phyloP scores from a whole-genome alignment of 306 rosid species.

The Cicer bijugum region DNA sequence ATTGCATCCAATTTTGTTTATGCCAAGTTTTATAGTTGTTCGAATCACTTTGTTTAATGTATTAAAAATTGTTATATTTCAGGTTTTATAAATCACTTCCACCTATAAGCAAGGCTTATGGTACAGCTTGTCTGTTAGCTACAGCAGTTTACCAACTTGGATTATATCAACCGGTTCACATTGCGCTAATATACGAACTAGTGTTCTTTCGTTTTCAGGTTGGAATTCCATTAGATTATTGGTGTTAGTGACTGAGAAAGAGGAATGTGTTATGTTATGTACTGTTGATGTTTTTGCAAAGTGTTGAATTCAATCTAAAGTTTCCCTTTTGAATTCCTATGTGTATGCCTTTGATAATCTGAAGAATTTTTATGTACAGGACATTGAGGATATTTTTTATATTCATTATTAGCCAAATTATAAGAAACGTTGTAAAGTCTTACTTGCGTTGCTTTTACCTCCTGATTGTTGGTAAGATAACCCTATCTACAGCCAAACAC shows the following conservation, averaged over 20 bases:
- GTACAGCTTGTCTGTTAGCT: conserved; percentile 71
- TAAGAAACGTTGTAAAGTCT: neutral
- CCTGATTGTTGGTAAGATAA: neutral
- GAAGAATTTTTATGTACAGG: neutral
- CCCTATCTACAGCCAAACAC: conserved; percentile 1
- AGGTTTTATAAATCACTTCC: conserved; percentile 89
- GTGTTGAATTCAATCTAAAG: conserved; percentile 12
- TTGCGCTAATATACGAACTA: conserved; percentile 53
- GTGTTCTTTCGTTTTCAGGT: conserved; percentile 79
- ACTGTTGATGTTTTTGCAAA: conserved; percentile 3
- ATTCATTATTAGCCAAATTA: neutral
- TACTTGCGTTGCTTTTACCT: conserved; percentile 34
- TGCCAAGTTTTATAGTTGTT: too few species aligned
- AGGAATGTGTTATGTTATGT: conserved; percentile 5
- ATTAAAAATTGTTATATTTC: conserved; percentile 44
- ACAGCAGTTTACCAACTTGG: conserved; percentile 68
- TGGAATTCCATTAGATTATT: conserved; percentile 10
- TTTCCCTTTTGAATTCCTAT: conserved; percentile 10
- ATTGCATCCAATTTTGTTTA: conserved; percentile 1
- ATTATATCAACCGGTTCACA: conserved; percentile 13
- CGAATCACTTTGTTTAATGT: conserved; percentile 16
- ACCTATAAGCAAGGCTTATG: conserved; percentile 90
- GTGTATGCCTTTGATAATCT: neutral
- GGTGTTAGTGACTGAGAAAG: neutral
- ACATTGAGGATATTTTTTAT: neutral